Conservation (phyloP, 371 early-diverging fungal genomes). For the Zychaea mexicana region DNA sequence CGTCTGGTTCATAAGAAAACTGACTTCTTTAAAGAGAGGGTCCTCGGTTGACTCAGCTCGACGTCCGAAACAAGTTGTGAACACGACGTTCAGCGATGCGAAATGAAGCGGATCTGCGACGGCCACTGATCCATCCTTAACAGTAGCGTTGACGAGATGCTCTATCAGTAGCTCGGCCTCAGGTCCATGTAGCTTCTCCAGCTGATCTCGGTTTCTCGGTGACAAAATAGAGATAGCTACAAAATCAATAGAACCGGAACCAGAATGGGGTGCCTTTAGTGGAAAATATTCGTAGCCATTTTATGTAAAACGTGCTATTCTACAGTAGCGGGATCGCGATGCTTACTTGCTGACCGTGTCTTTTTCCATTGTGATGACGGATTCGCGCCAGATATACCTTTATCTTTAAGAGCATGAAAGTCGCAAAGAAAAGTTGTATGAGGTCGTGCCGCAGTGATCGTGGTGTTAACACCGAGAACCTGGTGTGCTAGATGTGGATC, state of each 20-base stretch:
- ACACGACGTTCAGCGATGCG: neutral
- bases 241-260: neutral
- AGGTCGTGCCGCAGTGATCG: neutral
- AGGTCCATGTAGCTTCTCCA: neutral
- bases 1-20: neutral
- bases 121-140: neutral
- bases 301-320: too few species aligned
- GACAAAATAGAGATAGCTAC: neutral
- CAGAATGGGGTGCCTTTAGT: too few species aligned
- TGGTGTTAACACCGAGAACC: neutral
- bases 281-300: too few species aligned
- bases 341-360: neutral
- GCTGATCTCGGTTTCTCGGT: neutral
- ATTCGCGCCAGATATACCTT: neutral
- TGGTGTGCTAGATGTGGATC: constrained; percentile 24
- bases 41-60: constrained; percentile 6
- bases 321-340: too few species aligned
- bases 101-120: neutral
- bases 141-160: neutral
- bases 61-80: neutral
- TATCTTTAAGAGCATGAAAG: neutral
- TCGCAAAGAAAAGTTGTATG: neutral
- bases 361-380: neutral
- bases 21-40: constrained; percentile 9
- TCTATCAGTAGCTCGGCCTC: neutral